Base-by-base conservation (phyloP, 2,329 filamentous ascomycete genomes). In the Alternaria ethzedia region DNA sequence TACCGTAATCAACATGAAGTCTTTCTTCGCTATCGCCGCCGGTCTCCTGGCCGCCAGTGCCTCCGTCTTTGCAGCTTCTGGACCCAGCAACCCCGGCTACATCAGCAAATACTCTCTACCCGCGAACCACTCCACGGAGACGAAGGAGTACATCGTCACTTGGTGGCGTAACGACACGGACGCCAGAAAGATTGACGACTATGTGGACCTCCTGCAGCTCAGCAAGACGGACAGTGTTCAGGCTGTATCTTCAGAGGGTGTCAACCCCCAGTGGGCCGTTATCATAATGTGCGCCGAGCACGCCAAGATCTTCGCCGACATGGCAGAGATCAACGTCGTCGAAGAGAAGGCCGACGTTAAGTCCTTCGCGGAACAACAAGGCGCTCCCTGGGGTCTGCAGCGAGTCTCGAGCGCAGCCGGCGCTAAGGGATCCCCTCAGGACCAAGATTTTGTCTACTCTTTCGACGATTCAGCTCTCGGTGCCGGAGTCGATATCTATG, bases 381-480 rank as follows among this genome's bases (percentile, higher is more conserved):
- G 76, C 44, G 73, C 82, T 11, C 82, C 83, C 0, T 85, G 83
- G 83, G 83, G 83, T 46, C 76, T 85, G 9, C 79, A 83, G 69
- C 79, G 82, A 59, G 80, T 85, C 59, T 84, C 82, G 5, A 75
- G 72, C 54, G 68, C 73, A 6, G 69, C 70, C 23, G 75, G 83
- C 57, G 72, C 73, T n/a, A 68, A 68, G 13, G 77, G 76, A 41
- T 66, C 66, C 6, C 68, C 75, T 6, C 60, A 69, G 11, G 58
- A 50, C 43, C 70, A 76, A 49, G 75, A 80, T 63, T 84, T 81
- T 69, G 82, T 78, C 25, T 85, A 85, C 72, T 64, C 75, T 2
- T 83, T 77, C 61, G 65, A 78, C 21, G 75, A 81, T 36, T 64
- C 75, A 50, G 62, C 55, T 2, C 78, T 81, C 10, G 82, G 82